Base-by-base conservation (phyloP, 73 alveolate species). In the Paramecium octaurelia region DNA sequence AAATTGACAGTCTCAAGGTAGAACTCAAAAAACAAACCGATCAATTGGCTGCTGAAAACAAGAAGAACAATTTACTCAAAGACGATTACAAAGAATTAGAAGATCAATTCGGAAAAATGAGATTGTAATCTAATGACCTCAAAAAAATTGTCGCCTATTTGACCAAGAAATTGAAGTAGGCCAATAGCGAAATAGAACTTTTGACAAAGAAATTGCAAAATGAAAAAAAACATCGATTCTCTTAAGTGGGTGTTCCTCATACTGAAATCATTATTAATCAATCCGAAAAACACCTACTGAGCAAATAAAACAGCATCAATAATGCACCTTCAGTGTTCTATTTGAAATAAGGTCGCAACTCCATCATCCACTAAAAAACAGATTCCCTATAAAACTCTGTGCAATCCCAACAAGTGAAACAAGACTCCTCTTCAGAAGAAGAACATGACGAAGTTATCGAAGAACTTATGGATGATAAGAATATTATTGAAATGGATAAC, bases 401-500 rank as follows among this genome's bases (percentile, higher is more conserved):
- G 1, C n/a, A 64, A 34, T 64, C 42, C 3, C 31, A 27, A 27
- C 8, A 27, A 27, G 21, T 14, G 3, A 64, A 64, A 34, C 6
- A 31, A 64, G 84, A 64, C 1, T 64, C 84, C 1, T 64, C 88
- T 10, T 75, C 88, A 35, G 88, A 75, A 35, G 58, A 35, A 8
- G 91, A 80, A 21, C 29, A 20, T 1, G 91, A 80, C 21, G 88
- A 75, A 35, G 46, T 80, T 4, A 42, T 80, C 1, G 91, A 80
- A 12, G 91, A 64, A 21, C 38, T 80, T 7, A 6, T 80, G 16
- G 91, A 80, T 80, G 91, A 80, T 40, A 80, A 80, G 29, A 80
- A 80, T 46, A 80, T 80, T 24, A 42, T 80, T 44, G 91, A 80
- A 48, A 80, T 80, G 91, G 91, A 80, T 8, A 80, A 80, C 46